phyloP scores from a whole-genome alignment of 1,284 basidiomycete genomes.

The Rhodotorula sp. region DNA sequence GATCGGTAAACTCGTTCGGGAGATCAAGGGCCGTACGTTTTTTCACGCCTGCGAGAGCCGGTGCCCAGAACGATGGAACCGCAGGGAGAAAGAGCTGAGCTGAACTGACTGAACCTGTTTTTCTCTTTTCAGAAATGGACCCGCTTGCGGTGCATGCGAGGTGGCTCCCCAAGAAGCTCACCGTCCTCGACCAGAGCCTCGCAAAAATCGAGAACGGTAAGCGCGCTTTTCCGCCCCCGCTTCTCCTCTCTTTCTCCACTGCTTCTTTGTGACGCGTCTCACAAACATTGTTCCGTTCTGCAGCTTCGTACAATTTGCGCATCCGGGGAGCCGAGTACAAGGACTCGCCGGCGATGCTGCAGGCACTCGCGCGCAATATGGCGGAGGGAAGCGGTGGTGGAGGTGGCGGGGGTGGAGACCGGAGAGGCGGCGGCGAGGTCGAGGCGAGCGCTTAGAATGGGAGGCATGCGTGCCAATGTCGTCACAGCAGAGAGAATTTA shows the following conservation, averaged over 20 bases:
- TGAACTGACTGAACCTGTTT: background rate
- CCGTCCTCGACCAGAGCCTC: constrained; percentile 76
- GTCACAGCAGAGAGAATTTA: no score
- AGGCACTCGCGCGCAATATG: constrained; percentile 16
- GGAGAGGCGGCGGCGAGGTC: background rate
- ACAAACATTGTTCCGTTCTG: background rate
- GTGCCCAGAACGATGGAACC: background rate
- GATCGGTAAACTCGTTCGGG: constrained; percentile 66
- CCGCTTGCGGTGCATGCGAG: constrained; percentile 64
- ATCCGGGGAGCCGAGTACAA: constrained; percentile 43
- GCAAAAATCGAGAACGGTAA: constrained; percentile 91
- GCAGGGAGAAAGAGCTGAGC: no score
- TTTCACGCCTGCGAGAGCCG: no score
- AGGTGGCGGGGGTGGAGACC: background rate
- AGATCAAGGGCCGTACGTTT: constrained; percentile 33
- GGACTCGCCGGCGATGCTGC: constrained; percentile 24
- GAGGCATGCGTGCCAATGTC: no score
- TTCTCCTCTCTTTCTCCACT: background rate
- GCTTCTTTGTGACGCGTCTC: no score
- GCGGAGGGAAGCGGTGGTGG: background rate
- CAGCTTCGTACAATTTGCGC: constrained; percentile 44
- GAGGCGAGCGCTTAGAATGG: background rate
- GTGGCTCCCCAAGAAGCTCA: constrained; percentile 82
- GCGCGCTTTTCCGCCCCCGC: constrained; percentile 36
- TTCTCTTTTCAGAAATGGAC: constrained; percentile 63